Base-by-base conservation (phyloP, 257 asterid genomes). In the Nicotiana obtusifolia region DNA sequence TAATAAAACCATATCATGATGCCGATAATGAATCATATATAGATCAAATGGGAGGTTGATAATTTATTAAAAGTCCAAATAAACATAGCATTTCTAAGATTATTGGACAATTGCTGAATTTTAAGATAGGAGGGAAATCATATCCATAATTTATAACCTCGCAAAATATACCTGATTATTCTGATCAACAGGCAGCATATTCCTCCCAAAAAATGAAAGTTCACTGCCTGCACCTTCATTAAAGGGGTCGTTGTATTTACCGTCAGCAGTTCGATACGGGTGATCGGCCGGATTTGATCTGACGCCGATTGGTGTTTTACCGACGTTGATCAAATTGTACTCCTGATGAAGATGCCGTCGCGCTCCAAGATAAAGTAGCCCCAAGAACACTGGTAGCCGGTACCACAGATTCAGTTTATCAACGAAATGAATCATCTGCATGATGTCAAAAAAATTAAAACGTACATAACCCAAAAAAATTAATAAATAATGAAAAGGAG, bases 321-420 rank as follows among this genome's bases (percentile, higher is more conserved):
- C 95, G 0, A 91, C 93, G 80, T 88, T 90, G 76, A 92, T 60
- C 87, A 92, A 84, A 85, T 91, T 92, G 84, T 92, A 91, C 37
- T 85, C 56, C n/a, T 91, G 88, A 83, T 92, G 89, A 26, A 92
- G 88, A 52, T 31, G 88, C 0, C 94, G 89, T 0, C 95, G 91
- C 9, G 90, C 79, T 53, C 30, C 69, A 3, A 92, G 84, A 84
- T 92, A 92, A 5, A 79, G 0, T 26, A 92, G 44, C 4, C 97
- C 97, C 68, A 92, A 52, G 31, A 90, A 66, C 68, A 91, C 94
- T 0, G 97, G 97, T 15, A 91, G 82, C 22, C 89, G 86, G 62
- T 89, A 91, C 95, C 97, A 92, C 1, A 79, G 77, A 1, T 86
- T 89, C 10, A 65, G 11, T 61, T 81, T 89, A 83, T 92, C 95